Percentiles rank a stretch among this genome's conserved stretches.
Evolutionary conservation across 805 yeast species (phyloP).

Genomic region (Candida succiphila): DNA sequence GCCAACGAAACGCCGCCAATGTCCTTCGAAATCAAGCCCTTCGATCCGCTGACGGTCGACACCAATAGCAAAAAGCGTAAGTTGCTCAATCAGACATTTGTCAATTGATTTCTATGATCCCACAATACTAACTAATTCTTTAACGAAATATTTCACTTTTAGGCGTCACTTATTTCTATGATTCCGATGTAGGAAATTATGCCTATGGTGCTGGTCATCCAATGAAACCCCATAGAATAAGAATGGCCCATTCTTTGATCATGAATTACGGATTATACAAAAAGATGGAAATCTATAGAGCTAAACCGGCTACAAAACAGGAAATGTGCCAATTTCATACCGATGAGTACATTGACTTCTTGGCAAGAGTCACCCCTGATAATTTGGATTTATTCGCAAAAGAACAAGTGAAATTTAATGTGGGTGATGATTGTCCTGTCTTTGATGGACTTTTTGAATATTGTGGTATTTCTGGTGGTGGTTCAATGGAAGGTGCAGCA

Average conservation of each 20-base stretch:
- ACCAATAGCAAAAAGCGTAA: slow-evolving; percentile 45
- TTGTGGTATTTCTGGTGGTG: slow-evolving; percentile 84
- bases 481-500: slow-evolving; percentile 87
- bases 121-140: slow-evolving; percentile 11
- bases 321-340: slow-evolving; percentile 80
- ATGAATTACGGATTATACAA: slow-evolving; percentile 96
- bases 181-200: slow-evolving; percentile 93
- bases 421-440: slow-evolving; percentile 91
- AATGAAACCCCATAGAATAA: slow-evolving; percentile 97
- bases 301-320: slow-evolving; percentile 71
- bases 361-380: slow-evolving; percentile 71
- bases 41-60: slow-evolving; percentile 50
- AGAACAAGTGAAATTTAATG: slow-evolving; percentile 63
- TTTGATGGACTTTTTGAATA: slow-evolving; percentile 93
- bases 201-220: slow-evolving; percentile 99
- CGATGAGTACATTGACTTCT: slow-evolving; percentile 74
- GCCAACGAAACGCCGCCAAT: slow-evolving; percentile 11
- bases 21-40: slow-evolving; percentile 46
- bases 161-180: slow-evolving; percentile 72
- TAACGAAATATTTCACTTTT: too few relatives aligned
- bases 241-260: slow-evolving; percentile 95
- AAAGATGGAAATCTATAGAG: slow-evolving; percentile 87
- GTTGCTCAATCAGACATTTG: too few relatives aligned
- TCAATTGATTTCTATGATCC: background rate
- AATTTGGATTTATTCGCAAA: slow-evolving; percentile 48